Base-by-base conservation (phyloP, 73 alveolate species). In the Paramecium biaurelia region DNA sequence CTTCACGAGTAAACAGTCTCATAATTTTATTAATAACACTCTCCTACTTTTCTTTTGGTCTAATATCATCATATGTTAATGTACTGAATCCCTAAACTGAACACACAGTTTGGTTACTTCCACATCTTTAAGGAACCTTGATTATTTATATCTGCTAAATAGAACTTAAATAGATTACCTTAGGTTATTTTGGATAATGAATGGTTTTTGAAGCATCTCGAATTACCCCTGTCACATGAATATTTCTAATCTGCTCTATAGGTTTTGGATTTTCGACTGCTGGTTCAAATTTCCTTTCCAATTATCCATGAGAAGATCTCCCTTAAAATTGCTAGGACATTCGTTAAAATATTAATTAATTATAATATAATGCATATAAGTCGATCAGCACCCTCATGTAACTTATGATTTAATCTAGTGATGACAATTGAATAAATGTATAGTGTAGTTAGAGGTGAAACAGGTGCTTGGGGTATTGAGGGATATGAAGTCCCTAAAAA, bases 401-500 rank as follows among this genome's bases (percentile, higher is more conserved):
- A 79, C 90, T 79, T 79, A 21, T 79, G 35, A n/a, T 10, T 45
- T 43, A 43, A 23, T 23, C 42, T 79, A 79, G 90, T 89, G 38
- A 89, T 89, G 94, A 76, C 85, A 7, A 89, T 89, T 23, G 76
- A 63, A 37, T 76, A 89, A 57, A 89, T 89, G 94, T 89, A 89
- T 47, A 70, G 76, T 26, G 87, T 89, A 0, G 59, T 82, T 12
- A 68, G 92, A 68, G 87, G 94, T 38, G 85, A 89, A 45, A 76
- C 79, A 41, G 94, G 92, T 2, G 89, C 94, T 43, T 89, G 94
- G 94, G 94, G 94, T 43, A 70, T 89, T 10, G 94, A 89, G 26
- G 94, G 94, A 70, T 89, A 89, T 70, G 94, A 89, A 43, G 92
- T 89, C 34, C 92, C 89, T 34, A 89, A 89, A 67, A 89, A 89